Evolutionary conservation across 2,329 filamentous ascomycete species (phyloP), one percentile per base, ranked within the genome.

Genomic region (Cladosporium cucumerinum): DNA sequence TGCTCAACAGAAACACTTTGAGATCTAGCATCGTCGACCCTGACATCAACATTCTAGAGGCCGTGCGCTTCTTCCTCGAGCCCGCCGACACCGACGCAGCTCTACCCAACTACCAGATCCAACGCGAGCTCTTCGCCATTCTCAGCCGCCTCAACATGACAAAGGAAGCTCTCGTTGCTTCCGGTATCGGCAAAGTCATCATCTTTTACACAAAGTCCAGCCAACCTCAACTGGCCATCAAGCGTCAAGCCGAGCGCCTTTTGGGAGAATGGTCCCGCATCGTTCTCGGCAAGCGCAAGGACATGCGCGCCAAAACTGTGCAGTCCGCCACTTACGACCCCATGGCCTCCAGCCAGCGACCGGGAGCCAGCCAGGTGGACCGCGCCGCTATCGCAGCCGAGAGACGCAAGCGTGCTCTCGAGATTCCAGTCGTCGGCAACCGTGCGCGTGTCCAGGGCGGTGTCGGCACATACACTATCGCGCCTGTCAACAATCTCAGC

Each of bases 151-250:
- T 98, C 5, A 93, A 92, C 6, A 92, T 98, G 69, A 91, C 93
- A 75, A 97, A 97, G 75, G 95, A 98, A 72, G 86, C 90, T 1
- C 84, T 99, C 16, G 85, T 96, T 25, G 93, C 93, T 69, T 96
- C 92, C 72, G 93, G 94, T 23, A 95, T 99, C 69, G 95, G 95
- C 74, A 97, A 97, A 77, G 92, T 99, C 57, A 90, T 97, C 61
- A 86, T 96, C 68, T 99, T 97, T 81, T 99, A 99, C 80, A 97
- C 93, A 59, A 93, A 93, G 79, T 96, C 91, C 82, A 96, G 93
- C 81, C 89, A 92, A 70, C 90, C 93, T 0, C 92, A 98, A 78
- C 82, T 89, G 5, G 85, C 84, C 67, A 97, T 99, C 82, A 97
- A 97, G 82, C 89, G 94, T 70, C 92, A 93, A 80, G 95, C 95